A percentile compares a stretch with the other conserved stretches of the same genome.
Conservation (phyloP, 2,329 filamentous ascomycete species). For the Colletotrichum tropicicola region DNA sequence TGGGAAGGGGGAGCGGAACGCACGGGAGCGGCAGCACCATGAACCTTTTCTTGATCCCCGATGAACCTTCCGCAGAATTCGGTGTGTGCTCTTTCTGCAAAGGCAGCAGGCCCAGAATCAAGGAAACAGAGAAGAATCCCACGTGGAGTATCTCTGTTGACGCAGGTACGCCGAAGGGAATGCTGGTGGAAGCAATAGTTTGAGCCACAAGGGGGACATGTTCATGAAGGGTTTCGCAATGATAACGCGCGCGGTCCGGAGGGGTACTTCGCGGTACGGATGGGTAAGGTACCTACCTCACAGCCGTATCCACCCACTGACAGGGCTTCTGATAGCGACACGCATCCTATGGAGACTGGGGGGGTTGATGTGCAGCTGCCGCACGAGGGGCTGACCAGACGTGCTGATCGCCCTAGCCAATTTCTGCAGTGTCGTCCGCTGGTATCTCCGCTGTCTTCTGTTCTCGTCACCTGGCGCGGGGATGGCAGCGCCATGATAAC, state of each 20-base stretch:
- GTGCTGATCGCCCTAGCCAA: conserved; percentile 18
- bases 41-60: conserved; percentile 13
- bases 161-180: conserved; percentile 21
- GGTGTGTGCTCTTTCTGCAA: neutral
- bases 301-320: conserved; percentile 3
- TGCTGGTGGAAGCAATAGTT: conserved; percentile 1
- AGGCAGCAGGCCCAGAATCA: neutral
- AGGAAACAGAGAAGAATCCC: conserved; percentile 4
- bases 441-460: conserved; percentile 12
- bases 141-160: conserved; percentile 14
- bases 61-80: conserved; percentile 8
- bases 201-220: conserved; percentile 1
- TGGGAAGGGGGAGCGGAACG: conserved; percentile 29
- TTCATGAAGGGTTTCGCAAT: conserved; percentile 10
- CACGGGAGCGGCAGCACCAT: conserved; percentile 24
- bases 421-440: conserved; percentile 13
- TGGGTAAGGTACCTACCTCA: neutral
- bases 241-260: conserved; percentile 5
- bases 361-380: conserved; percentile 30
- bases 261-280: conserved; percentile 23
- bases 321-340: conserved; percentile 27
- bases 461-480: conserved; percentile 8
- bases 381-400: conserved; percentile 22
- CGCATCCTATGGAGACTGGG: conserved; percentile 19
- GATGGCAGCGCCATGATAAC: conserved; percentile 5